A percentile compares a stretch with the other conserved stretches of the same genome.
phyloP scores from a whole-genome alignment of 2,329 filamentous ascomycete species.

The Aspergillus sergii region DNA sequence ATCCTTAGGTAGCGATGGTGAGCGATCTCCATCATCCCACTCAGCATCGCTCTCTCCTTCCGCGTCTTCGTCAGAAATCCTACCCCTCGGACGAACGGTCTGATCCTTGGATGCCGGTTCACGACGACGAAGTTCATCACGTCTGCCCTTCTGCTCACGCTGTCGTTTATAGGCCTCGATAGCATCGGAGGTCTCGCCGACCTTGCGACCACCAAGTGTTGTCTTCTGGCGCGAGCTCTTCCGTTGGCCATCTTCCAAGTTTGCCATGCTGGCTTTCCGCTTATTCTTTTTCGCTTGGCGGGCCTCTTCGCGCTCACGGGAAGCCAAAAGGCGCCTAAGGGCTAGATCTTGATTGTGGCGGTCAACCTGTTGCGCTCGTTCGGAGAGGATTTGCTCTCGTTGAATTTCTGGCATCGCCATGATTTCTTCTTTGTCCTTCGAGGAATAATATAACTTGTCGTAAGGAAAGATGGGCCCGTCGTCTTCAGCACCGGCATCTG shows the following conservation, averaged over 20 bases:
- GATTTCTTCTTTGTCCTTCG: slow-evolving; percentile 75
- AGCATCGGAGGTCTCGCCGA: slow-evolving; percentile 68
- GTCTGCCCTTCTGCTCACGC: slow-evolving; percentile 60
- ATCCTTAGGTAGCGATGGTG: slow-evolving; percentile 59
- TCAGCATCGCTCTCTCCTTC: slow-evolving; percentile 80
- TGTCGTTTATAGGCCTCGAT: slow-evolving; percentile 72
- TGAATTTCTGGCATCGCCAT: slow-evolving; percentile 87
- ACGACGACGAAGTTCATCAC: slow-evolving; percentile 50
- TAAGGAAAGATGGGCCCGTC: slow-evolving; percentile 70
- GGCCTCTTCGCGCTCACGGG: slow-evolving; percentile 64
- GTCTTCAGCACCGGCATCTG: slow-evolving; percentile 47
- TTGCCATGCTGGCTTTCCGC: slow-evolving; percentile 77
- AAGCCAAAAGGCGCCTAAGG: slow-evolving; percentile 74
- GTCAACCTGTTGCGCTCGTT: slow-evolving; percentile 81
- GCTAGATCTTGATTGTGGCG: slow-evolving; percentile 79
- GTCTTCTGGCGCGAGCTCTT: slow-evolving; percentile 75
- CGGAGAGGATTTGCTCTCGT: slow-evolving; percentile 85
- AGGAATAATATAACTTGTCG: slow-evolving; percentile 79
- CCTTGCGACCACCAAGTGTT: slow-evolving; percentile 65
- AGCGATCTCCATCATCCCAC: slow-evolving; percentile 64
- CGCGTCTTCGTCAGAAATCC: slow-evolving; percentile 61
- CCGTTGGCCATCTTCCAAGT: slow-evolving; percentile 74
- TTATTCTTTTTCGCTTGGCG: slow-evolving; percentile 58
- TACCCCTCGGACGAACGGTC: slow-evolving; percentile 63
- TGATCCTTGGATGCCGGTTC: slow-evolving; percentile 53